phyloP scores from a whole-genome alignment of 2,329 filamentous ascomycete genomes.

The Pestalotiopsis sp. region DNA sequence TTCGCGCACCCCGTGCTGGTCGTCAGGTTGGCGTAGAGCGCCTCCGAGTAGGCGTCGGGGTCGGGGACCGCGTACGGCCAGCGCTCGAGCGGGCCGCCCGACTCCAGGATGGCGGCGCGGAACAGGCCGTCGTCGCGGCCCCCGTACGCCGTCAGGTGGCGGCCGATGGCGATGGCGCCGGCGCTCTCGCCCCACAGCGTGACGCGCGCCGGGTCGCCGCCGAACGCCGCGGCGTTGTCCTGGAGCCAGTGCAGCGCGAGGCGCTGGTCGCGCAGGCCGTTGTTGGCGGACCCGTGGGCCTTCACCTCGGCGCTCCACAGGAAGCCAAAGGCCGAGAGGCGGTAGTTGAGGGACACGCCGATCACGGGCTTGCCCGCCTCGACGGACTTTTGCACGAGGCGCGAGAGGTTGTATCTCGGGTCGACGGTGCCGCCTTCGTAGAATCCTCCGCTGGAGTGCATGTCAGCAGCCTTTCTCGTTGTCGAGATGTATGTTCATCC shows the following conservation, averaged over 20 bases:
- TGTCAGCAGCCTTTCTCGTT: not conserved
- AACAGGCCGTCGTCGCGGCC: constrained; percentile 59
- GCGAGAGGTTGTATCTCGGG: constrained; percentile 65
- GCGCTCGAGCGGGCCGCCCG: constrained; percentile 41
- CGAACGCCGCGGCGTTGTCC: constrained; percentile 56
- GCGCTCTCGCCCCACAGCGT: constrained; percentile 52
- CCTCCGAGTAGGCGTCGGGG: constrained; percentile 16
- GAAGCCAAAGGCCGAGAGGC: constrained; percentile 56
- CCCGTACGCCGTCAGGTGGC: constrained; percentile 57
- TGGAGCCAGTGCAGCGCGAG: constrained; percentile 52
- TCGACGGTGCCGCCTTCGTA: constrained; percentile 52
- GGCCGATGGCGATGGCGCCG: constrained; percentile 41
- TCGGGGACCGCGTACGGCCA: not conserved
- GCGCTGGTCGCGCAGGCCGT: constrained; percentile 53
- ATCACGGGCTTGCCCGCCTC: constrained; percentile 56
- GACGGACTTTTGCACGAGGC: constrained; percentile 57
- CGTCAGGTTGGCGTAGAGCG: constrained; percentile 33
- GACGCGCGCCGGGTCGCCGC: constrained; percentile 48
- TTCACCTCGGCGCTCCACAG: constrained; percentile 47
- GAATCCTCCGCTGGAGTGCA: constrained; percentile 43
- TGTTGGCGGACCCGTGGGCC: constrained; percentile 45
- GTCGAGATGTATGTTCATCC: not conserved
- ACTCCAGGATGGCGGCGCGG: constrained; percentile 55
- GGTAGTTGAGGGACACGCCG: constrained; percentile 58
- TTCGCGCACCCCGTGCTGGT: constrained; percentile 25